Base-by-base conservation (phyloP, 176 grass and related monocot genomes). In the Pontederia crassipes region DNA sequence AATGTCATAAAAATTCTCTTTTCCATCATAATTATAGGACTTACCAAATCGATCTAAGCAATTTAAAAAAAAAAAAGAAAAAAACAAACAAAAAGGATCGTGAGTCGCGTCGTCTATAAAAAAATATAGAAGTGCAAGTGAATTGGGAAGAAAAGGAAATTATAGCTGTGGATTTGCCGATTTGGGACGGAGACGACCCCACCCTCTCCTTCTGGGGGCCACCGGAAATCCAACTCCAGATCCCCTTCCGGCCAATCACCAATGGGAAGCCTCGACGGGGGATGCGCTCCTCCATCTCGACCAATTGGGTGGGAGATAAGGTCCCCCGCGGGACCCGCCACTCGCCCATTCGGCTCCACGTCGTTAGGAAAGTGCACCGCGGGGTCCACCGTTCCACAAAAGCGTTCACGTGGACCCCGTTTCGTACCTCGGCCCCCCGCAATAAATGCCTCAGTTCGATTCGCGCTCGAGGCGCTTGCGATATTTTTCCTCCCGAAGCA, bases 271-370 rank as follows among this genome's bases (percentile, higher is more conserved):
- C 74, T 1, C 2, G n/a, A 32, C 73, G 63, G 0, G 14, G 72
- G 87, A 82, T 85, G 52, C 14, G 46, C 57, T 59, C 13, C 68
- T 69, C 8, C 20, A 15, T 3, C 10, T 35, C 2, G 57, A 4
- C 87, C 82, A 85, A 82, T 90, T 51, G 24, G 14, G 6, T 71
- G 45, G 58, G 6, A 58, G 87, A 90, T 90, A 90, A 85, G 87
- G 82, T 61, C 64, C 11, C 9, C 20, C 0, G 61, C 66, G 76
- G 75, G 55, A 2, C 68, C 54, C 17, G 0, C 8, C 6, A 15
- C 2, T 55, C 50, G 55, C 1, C 7, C 15, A 1, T 1, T 12
- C 0, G n/a, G 0, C 48, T 16, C 61, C 1, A 47, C 12, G 12
- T 20, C 49, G 45, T 32, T 17, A n/a, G 58, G 46, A 73, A 73